Base-by-base conservation (phyloP, 2,329 filamentous ascomycete species). In the Sporothrix globosa region DNA sequence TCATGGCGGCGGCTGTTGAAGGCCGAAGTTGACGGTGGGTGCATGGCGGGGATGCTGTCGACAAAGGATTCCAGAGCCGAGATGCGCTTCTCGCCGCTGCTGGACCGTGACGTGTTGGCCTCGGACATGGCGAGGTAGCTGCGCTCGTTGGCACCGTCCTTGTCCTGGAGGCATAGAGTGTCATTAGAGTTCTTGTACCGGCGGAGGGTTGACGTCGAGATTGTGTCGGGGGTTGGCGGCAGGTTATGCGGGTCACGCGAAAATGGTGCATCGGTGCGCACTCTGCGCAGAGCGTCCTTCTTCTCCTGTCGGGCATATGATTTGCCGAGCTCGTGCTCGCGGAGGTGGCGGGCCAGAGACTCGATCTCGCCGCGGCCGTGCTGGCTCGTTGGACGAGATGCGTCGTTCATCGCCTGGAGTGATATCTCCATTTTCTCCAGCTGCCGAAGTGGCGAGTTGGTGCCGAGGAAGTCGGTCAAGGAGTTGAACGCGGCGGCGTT, bases 191-290 rank as follows among this genome's bases (percentile, higher is more conserved):
- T 82, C 72, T 86, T 81, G 71, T 82, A 84, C 17, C 82, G 81
- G 6, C 82, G 80, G 46, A 88, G 79, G 0, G 85, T 86, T 1
- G 84, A 84, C 2, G 85, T 87, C 1, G 86, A 87, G 24, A 88
- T 85, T 0, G 87, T 88, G 73, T 88, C 86, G 0, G 87, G 87
- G 0, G 87, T 88, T 0, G 87, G 87, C 11, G 87, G 87, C 1
- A 88, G 78, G 21, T 77, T 78, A 21, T 83, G 81, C 5, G 82
- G 80, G 68, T 80, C 82, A 72, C 78, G 78, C 5, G 79, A 72
- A 75, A 80, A 72, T 70, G 80, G 75, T n/a, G 80, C 80, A 41
- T 85, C 83, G 0, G 85, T 87, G 41, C 83, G 75, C 7, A 87
- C 85, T 54, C 78, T 82, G 11, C 84, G 81, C 14, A 86, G 73